Conservation (phyloP, 139 green algal species). For the Volvox reticuliferus region DNA sequence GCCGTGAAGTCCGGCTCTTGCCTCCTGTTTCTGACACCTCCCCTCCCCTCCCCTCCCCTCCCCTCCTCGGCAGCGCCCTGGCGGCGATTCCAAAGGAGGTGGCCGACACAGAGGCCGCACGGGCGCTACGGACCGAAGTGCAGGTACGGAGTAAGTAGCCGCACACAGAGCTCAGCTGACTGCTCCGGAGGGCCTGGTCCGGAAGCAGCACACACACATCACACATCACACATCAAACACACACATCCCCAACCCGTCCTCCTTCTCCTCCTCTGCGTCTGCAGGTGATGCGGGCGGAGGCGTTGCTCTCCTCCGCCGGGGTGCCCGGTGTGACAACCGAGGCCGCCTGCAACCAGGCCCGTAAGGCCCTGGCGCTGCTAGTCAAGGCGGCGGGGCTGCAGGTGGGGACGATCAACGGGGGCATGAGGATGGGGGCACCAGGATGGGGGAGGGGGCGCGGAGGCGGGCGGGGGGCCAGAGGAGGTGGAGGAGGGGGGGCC, state of each 20-base stretch:
- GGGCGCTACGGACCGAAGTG: constrained; percentile 17
- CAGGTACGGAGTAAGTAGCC: neutral
- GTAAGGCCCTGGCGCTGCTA: constrained; percentile 35
- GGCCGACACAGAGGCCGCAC: constrained; percentile 14
- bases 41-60: neutral
- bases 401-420: neutral
- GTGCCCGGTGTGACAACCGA: neutral
- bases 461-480: neutral
- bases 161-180: neutral
- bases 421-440: neutral
- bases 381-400: constrained; percentile 21
- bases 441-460: neutral
- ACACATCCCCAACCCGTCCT: neutral
- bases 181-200: neutral
- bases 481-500: neutral
- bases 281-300: constrained; percentile 32
- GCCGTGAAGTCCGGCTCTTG: neutral
- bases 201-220: neutral
- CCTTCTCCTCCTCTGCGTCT: neutral
- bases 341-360: neutral
- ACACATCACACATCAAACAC: neutral
- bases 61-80: neutral
- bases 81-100: neutral
- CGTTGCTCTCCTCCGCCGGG: constrained; percentile 2
- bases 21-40: neutral